Base-by-base conservation (phyloP, 768 basidiomycete species). In the Auriscalpium orientale region DNA sequence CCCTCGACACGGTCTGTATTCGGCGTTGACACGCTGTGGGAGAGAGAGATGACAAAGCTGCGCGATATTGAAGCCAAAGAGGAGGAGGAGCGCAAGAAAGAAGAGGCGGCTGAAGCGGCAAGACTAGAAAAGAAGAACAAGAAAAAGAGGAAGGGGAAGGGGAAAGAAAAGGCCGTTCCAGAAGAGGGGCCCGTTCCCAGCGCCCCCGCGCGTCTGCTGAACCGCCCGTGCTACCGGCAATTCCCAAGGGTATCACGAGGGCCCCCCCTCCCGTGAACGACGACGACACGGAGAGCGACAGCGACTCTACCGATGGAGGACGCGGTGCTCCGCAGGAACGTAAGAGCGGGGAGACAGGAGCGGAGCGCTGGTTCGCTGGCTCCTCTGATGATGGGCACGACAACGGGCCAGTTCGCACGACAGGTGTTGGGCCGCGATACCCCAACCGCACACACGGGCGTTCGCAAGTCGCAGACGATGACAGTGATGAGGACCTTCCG, bases 21-120 rank as follows among this genome's bases (percentile, higher is more conserved):
- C 64, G 94, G 94, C 2, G 87, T 90, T 1, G 94, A 97, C 68
- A 88, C 87, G n/a, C 64, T 95, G 10, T 95, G 94, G 94, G 88
- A 95, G 65, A 78, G 82, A 43, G 94, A 97, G 70, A 79, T 93
- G 76, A 80, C 71, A 16, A 95, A 90, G 68, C 74, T 95, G 52
- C 81, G 81, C 59, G 76, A 83, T 57, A 89, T 94, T 0, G 86
- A 95, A 67, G 84, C 81, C 12, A 67, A 64, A 51, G 92, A 94
- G 66, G 77, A 73, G 54, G 66, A 64, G 11, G 84, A 82, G 55
- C 78, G 76, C n/a, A 81, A 82, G 57, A 79, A 75, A 36, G 75
- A 72, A 52, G 72, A 64, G 65, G 74, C 67, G 49, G 68, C 65
- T 52, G 79, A 83, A 56, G 78, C 72, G 49, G 75, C 73, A 59